Base-by-base conservation (phyloP, 805 yeast genomes). In the Metschnikowia similis region DNA sequence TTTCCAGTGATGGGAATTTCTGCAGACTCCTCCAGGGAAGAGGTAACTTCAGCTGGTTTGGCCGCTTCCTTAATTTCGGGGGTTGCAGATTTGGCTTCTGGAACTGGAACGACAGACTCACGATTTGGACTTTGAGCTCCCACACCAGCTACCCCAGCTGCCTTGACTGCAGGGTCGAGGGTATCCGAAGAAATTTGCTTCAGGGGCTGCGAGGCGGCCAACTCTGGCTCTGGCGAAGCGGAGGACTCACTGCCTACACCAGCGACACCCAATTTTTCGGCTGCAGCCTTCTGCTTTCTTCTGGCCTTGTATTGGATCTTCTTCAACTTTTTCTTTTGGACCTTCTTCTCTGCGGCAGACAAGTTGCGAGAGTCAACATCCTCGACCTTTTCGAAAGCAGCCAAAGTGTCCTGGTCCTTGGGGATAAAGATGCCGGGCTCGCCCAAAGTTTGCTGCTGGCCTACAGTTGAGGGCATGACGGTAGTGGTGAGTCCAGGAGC, bases 381-480 rank as follows among this genome's bases (percentile, higher is more conserved):
- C 52, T 79, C 71, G 26, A 83, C 75, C 56, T 82, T 78, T 42
- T 69, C 66, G 61, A 89, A 85, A 44, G 83, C 96, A 51, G 79
- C 72, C 59, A 88, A 80, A n/a, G 81, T 76, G 40, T 76, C 77
- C 16, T 88, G 77, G 61, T 86, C 78, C 38, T 70, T 60, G 43
- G 92, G 92, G 56, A 86, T 64, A 35, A 72, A 78, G 52, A 87
- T 76, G 42, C 96, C 96, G 29, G 94, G 89, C 61, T 86, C 91
- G 45, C 89, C 87, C 48, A 77, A 58, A 8, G 76, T 65, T 51
- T 70, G 69, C 45, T 75, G 75, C 44, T 66, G 48, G 27, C 72
- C 75, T 54, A 76, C 80, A 28, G 63, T 53, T 4, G 75, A 63
- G 41, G 83, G 82, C 66, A 77, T 49, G 21, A 78, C 82, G 10